Evolutionary conservation across 176 grass and related monocot genomes (phyloP).

Genomic region (Puccinellia tenuiflora): DNA sequence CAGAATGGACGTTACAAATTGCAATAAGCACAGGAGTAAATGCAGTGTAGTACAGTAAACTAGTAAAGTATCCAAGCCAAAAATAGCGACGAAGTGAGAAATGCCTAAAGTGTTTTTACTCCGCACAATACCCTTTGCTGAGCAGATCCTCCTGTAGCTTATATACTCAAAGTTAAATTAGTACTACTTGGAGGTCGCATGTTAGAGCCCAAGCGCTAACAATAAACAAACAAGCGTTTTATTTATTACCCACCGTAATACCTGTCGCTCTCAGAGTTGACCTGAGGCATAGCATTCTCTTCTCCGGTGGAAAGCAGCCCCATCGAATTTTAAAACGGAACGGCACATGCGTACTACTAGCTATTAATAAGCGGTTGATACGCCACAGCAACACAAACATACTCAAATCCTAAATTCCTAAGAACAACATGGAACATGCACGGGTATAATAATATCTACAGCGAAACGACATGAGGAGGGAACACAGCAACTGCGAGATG

Average conservation of each 20-base stretch:
- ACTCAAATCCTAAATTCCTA: not conserved
- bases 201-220: conserved; percentile 10
- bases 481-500: not conserved
- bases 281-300: not conserved
- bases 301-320: not conserved
- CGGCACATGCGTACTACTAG: not conserved
- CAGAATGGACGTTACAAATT: not conserved
- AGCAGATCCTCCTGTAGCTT: not conserved
- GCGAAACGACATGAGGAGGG: too few relatives aligned
- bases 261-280: not conserved
- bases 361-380: not conserved
- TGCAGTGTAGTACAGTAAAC: not conserved
- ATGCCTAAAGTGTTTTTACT: not conserved
- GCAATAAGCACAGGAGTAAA: not conserved
- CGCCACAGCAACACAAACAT: not conserved
- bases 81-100: not conserved
- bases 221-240: not conserved
- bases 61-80: not conserved
- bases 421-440: not conserved
- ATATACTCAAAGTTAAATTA: not conserved
- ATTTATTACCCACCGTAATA: not conserved
- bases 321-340: not conserved
- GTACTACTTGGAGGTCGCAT: not conserved
- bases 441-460: not conserved
- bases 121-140: not conserved